Conservation (phyloP, 768 basidiomycete species). For the Cystofilobasidium ferigula region DNA sequence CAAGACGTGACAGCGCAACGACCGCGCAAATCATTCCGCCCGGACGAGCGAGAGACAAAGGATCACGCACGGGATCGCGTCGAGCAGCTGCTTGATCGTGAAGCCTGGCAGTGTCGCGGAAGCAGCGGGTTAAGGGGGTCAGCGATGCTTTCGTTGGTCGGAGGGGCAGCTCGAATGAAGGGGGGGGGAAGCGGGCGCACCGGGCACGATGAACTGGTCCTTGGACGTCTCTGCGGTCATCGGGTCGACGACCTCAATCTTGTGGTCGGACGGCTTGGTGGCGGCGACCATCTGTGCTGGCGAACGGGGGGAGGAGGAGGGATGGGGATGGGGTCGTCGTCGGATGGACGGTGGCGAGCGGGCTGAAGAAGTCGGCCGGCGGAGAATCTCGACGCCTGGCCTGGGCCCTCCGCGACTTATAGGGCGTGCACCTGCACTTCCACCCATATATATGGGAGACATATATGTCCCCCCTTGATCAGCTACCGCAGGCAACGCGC, state of each 20-base stretch:
- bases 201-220: background rate
- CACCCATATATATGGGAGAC: too few species aligned
- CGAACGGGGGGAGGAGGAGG: background rate
- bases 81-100: slow-evolving; percentile 44
- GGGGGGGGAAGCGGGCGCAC: background rate
- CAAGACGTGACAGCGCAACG: background rate
- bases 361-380: too few species aligned
- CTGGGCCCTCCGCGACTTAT: too few species aligned
- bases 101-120: background rate
- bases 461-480: too few species aligned
- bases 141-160: background rate
- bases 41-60: background rate
- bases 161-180: background rate
- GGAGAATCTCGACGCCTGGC: too few species aligned
- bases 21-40: background rate
- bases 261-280: background rate
- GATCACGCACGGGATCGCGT: slow-evolving; percentile 54
- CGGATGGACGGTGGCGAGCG: too few species aligned
- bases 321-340: background rate
- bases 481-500: too few species aligned
- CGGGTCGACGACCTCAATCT: slow-evolving; percentile 1
- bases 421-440: too few species aligned
- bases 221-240: background rate
- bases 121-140: background rate
- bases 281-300: too few species aligned